Percentiles rank a stretch among this genome's conserved stretches.
Conservation (phyloP, 805 yeast genomes). For the Schizosaccharomyces osmophilus region DNA sequence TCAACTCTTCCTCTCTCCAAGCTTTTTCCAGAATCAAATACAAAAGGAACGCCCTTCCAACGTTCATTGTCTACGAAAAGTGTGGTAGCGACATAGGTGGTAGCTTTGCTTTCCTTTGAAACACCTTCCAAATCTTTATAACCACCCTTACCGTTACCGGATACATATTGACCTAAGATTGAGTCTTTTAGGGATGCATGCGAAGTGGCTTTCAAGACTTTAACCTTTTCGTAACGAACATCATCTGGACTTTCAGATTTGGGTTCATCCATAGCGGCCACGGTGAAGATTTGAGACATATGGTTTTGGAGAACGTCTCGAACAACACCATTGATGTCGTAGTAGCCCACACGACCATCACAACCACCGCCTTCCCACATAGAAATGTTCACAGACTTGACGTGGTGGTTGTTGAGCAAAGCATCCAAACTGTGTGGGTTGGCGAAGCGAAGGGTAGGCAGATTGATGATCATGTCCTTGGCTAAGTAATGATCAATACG, state of each 20-base stretch:
- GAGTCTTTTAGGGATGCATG: conserved; percentile 41
- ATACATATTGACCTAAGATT: conserved; percentile 67
- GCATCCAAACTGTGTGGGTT: conserved; percentile 59
- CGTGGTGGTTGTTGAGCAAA: conserved; percentile 66
- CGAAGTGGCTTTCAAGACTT: conserved; percentile 60
- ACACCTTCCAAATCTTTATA: conserved; percentile 86
- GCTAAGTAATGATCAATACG: conserved; percentile 96
- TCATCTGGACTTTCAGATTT: conserved; percentile 76
- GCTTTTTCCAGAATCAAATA: conserved; percentile 90
- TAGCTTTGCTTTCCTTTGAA: conserved; percentile 53
- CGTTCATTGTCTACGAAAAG: conserved; percentile 69
- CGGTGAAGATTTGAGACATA: conserved; percentile 69
- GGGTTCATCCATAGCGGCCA: conserved; percentile 90
- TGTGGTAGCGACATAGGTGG: conserved; percentile 74
- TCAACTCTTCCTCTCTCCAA: conserved; percentile 84
- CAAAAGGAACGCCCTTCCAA: conserved; percentile 95
- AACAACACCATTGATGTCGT: conserved; percentile 81
- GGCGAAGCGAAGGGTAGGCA: conserved; percentile 71
- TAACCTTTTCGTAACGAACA: conserved; percentile 87
- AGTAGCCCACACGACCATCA: conserved; percentile 96
- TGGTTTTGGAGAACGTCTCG: conserved; percentile 98
- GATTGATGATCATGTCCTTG: conserved; percentile 91
- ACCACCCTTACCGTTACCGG: conserved; percentile 72
- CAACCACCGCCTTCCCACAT: conserved; percentile 98
- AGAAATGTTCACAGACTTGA: conserved; percentile 61